Base-by-base conservation (phyloP, 1,284 basidiomycete genomes). In the Inonotus obliquus region DNA sequence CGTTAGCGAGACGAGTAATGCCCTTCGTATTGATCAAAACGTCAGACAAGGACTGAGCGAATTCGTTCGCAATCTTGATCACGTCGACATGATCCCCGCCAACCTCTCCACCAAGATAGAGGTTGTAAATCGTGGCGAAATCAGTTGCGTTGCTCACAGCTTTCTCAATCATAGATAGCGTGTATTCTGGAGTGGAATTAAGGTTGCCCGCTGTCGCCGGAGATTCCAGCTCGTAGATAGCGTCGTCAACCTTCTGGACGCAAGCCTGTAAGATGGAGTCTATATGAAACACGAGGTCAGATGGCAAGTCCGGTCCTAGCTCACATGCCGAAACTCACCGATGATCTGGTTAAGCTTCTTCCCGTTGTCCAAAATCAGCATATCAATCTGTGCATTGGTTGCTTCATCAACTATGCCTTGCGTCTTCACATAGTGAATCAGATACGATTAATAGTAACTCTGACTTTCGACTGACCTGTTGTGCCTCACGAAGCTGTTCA, bases 311-410 rank as follows among this genome's bases (percentile, higher is more conserved):
- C 23, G 48, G 32, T 53, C 32, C 27, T 59, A 45, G 56, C 38
- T 45, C 37, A 21, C n/a, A 54, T 21, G 17, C 53, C 60, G 57
- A 47, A 19, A 73, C 78, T 21, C 41, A 91, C 91, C 94, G 71
- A 99, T 98, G 73, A 99, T 97, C 68, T 94, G 86, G 75, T 99
- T 99, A 69, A 99, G 82, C 77, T 98, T 97, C 81, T 98, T 98
- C 72, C 94, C 85, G 72, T 98, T 94, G 74, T 99, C 97, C 63
- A 99, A 81, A 67, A 99, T 97, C 67, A 99, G 83, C 0, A 90
- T 97, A 74, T 99, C 96, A 69, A 99, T 95, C 73, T 98, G 94
- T 13, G 94, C 92, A 71, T 95, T 94, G 64, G 94, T 93, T 0
- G 95, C 92, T 67, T 93, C 89, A 68, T 94, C 93, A 27, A 86